Conservation (phyloP, 345 rosid genomes). For the Physaria fendleri region DNA sequence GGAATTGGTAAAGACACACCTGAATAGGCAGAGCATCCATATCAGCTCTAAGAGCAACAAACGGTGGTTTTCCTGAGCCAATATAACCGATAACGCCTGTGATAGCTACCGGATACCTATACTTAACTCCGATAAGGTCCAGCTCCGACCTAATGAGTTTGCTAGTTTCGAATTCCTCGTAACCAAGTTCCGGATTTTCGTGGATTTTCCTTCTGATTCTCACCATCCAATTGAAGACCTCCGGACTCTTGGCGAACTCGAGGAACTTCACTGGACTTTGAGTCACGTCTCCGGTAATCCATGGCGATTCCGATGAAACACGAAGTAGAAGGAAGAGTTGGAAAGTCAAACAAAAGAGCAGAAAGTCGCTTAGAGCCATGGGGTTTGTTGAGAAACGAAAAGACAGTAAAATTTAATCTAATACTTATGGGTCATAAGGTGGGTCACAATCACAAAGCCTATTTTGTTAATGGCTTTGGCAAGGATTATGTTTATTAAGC, state of each 20-base stretch:
- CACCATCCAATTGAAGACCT: constrained; percentile 39
- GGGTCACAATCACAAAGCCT: too few relatives aligned
- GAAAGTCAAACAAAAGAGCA: constrained; percentile 13
- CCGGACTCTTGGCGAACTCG: constrained; percentile 34
- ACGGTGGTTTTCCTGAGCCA: constrained; percentile 46
- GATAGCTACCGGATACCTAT: constrained; percentile 40
- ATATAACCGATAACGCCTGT: constrained; percentile 46
- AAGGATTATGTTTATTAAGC: too few relatives aligned
- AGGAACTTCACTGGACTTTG: constrained; percentile 36
- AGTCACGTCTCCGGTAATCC: constrained; percentile 5
- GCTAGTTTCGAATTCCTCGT: constrained; percentile 58
- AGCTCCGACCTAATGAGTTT: constrained; percentile 57
- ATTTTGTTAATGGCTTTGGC: too few relatives aligned
- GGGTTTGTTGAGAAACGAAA: too few relatives aligned
- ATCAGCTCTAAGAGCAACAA: constrained; percentile 45
- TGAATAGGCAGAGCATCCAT: constrained; percentile 46
- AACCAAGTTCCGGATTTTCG: constrained; percentile 61
- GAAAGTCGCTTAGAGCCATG: constrained; percentile 2
- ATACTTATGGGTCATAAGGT: too few relatives aligned
- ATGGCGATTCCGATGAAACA: constrained; percentile 15
- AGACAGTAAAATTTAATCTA: too few relatives aligned
- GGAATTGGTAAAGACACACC: constrained; percentile 22
- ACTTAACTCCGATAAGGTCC: constrained; percentile 42
- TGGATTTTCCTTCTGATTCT: constrained; percentile 44
- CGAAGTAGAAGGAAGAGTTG: constrained; percentile 1